Conservation (phyloP, 164 flowering plant genomes). For the Pachysandra terminalis region DNA sequence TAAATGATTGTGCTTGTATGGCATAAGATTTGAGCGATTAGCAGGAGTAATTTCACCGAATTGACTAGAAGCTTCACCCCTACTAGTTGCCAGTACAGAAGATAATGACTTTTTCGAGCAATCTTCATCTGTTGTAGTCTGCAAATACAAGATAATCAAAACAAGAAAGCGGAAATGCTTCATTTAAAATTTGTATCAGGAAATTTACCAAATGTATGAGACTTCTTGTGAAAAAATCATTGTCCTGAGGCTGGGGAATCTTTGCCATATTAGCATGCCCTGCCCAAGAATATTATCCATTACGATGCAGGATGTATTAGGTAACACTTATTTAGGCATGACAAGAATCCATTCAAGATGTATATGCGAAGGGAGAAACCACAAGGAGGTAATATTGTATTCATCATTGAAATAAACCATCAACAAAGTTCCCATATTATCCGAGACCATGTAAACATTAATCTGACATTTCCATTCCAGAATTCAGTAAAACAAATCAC, state of each 20-base stretch:
- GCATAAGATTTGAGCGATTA: slow-evolving; percentile 53
- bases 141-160: slow-evolving; percentile 14
- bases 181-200: background rate
- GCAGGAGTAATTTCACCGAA: slow-evolving; percentile 64
- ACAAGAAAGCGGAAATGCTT: slow-evolving; percentile 6
- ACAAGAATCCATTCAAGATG: slow-evolving; percentile 16
- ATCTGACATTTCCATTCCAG: background rate
- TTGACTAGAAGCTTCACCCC: slow-evolving; percentile 24
- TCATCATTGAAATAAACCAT: no score
- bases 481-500: no score
- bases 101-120: slow-evolving; percentile 28
- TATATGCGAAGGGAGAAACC: slow-evolving; percentile 1
- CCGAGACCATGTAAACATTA: background rate
- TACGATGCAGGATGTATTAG: background rate
- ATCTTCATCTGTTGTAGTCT: slow-evolving; percentile 33
- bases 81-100: slow-evolving; percentile 29
- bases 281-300: slow-evolving; percentile 1
- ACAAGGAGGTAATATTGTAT: background rate
- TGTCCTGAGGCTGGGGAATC: slow-evolving; percentile 20
- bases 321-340: background rate
- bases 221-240: slow-evolving; percentile 20
- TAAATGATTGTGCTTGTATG: slow-evolving; percentile 16
- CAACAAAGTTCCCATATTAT: no score
- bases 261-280: slow-evolving; percentile 14
- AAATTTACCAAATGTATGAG: slow-evolving; percentile 25